These are phyloP conservation scores for Dryas integrifolia DNA, from an alignment of 331 rosid genomes.

Conservation along the genomic window DNA sequence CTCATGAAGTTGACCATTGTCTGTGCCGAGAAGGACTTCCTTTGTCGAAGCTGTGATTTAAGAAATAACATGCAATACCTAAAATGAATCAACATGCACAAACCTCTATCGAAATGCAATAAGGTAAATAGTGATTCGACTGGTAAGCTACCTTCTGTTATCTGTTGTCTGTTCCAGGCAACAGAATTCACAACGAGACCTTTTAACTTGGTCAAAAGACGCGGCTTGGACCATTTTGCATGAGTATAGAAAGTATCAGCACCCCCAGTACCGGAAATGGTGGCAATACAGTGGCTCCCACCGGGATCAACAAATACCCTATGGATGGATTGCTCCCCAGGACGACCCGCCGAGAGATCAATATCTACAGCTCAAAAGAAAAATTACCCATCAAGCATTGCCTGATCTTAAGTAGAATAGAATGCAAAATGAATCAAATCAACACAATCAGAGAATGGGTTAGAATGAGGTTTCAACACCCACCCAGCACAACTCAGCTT, in stretches of 20 bases:
- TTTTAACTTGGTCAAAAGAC: slow-evolving; percentile 67
- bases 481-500: neutral
- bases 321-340: slow-evolving; percentile 95
- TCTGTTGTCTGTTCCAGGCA: slow-evolving; percentile 89
- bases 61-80: slow-evolving; percentile 20
- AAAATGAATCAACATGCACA: slow-evolving; percentile 19
- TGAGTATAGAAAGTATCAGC: slow-evolving; percentile 88
- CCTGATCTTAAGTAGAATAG: neutral
- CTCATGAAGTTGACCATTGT: slow-evolving; percentile 81
- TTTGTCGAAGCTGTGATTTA: slow-evolving; percentile 66
- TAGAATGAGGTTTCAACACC: neutral
- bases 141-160: slow-evolving; percentile 69
- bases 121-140: slow-evolving; percentile 7
- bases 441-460: neutral
- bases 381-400: slow-evolving; percentile 24
- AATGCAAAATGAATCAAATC: slow-evolving; percentile 8
- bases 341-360: slow-evolving; percentile 82
- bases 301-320: slow-evolving; percentile 95
- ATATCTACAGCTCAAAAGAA: slow-evolving; percentile 50
- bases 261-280: slow-evolving; percentile 70
- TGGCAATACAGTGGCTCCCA: slow-evolving; percentile 91
- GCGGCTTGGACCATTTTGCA: slow-evolving; percentile 92
- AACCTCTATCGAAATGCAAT: slow-evolving; percentile 9
- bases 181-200: slow-evolving; percentile 88
- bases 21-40: slow-evolving; percentile 88